These are phyloP conservation scores for Nyctanthes arbortristis DNA, from an alignment of 257 asterid species.

Conservation along the genomic window DNA sequence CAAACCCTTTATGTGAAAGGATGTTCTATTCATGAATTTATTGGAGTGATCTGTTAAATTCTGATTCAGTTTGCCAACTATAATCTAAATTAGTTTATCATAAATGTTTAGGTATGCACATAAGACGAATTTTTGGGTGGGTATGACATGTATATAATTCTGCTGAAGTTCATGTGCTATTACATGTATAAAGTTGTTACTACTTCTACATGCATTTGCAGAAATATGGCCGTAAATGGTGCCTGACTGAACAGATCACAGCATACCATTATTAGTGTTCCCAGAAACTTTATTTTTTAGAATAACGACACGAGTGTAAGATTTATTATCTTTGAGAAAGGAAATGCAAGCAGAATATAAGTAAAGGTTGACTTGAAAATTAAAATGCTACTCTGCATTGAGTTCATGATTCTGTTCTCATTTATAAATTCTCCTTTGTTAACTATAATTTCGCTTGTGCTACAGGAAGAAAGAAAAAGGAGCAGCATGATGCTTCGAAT, in stretches of 20 bases:
- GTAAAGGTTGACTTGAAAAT: background rate
- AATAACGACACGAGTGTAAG: background rate
- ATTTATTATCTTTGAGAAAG: background rate
- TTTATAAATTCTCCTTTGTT: background rate
- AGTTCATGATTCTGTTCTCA: conserved; percentile 8
- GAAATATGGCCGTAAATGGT: background rate
- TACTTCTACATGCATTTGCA: background rate
- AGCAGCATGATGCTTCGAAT: conserved; percentile 67
- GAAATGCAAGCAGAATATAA: background rate
- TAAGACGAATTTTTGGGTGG: background rate
- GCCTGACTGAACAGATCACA: background rate
- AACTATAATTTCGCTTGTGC: conserved; percentile 9
- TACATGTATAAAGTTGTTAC: background rate
- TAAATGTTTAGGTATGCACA: background rate
- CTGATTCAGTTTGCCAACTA: background rate
- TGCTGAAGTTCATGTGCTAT: background rate
- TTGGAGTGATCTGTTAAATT: background rate
- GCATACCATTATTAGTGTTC: too few relatives aligned
- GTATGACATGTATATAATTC: background rate
- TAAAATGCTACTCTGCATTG: background rate
- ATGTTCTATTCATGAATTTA: background rate
- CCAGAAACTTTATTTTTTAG: background rate
- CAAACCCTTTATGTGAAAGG: background rate
- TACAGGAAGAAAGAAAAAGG: conserved; percentile 91
- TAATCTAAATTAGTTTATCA: background rate